phyloP scores from a whole-genome alignment of 1,284 basidiomycete species.

The Omphalotus olearius region DNA sequence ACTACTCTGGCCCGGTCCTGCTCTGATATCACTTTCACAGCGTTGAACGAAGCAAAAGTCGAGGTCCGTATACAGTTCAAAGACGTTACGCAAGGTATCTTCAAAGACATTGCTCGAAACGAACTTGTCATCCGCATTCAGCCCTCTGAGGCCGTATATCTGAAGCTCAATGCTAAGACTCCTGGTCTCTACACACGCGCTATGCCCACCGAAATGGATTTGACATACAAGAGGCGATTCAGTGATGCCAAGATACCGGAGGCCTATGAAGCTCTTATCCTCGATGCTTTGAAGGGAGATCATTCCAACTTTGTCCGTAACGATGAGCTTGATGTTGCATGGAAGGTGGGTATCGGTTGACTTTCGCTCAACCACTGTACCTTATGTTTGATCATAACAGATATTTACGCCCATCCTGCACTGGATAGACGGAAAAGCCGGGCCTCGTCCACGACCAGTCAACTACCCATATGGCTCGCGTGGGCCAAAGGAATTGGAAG shows the following conservation, averaged over 20 bases:
- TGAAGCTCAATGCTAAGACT: slow-evolving; percentile 92
- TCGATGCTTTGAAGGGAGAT: slow-evolving; percentile 86
- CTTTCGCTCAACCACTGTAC: not conserved
- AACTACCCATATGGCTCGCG: slow-evolving; percentile 89
- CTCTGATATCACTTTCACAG: slow-evolving; percentile 34
- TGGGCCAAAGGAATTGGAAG: slow-evolving; percentile 82
- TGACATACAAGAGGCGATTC: slow-evolving; percentile 95
- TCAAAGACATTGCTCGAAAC: slow-evolving; percentile 91
- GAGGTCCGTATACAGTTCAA: slow-evolving; percentile 97
- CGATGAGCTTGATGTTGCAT: slow-evolving; percentile 92
- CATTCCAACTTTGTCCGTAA: slow-evolving; percentile 93
- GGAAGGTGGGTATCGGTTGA: slow-evolving; percentile 63
- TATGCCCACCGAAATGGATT: slow-evolving; percentile 92
- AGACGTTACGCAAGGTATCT: slow-evolving; percentile 93
- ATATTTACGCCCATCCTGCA: slow-evolving; percentile 94
- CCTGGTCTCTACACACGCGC: slow-evolving; percentile 88
- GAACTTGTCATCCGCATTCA: slow-evolving; percentile 96
- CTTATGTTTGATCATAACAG: slow-evolving; percentile 32
- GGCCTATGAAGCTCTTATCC: slow-evolving; percentile 90
- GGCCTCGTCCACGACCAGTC: slow-evolving; percentile 63
- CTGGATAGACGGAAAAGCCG: slow-evolving; percentile 82
- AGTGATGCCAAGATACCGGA: slow-evolving; percentile 86
- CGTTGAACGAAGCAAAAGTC: slow-evolving; percentile 94
- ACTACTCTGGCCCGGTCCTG: not conserved
- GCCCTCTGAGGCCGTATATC: slow-evolving; percentile 90